Base-by-base conservation (phyloP, 1,139 yeast species). In the Scheffersomyces titani region DNA sequence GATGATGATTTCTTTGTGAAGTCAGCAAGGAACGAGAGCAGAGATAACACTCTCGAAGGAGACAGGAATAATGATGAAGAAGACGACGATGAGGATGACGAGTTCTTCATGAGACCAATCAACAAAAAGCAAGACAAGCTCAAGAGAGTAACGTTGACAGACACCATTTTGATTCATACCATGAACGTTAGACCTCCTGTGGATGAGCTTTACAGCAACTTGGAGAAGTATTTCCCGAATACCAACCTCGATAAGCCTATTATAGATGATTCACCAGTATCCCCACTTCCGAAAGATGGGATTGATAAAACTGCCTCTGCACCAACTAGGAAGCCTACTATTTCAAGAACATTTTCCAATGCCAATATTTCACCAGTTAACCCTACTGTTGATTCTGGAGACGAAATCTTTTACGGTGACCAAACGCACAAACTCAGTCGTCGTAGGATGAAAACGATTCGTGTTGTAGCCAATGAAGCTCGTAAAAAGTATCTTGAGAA, bases 401-500 rank as follows among this genome's bases (percentile, higher is more conserved):
- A 76, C 53, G 80, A 74, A 47, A 66, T 76, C 0, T 66, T 76
- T 22, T 74, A 75, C 55, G 73, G 74, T 0, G 81, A 76, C 7
- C 59, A 59, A 30, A 70, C 64, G 50, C 70, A 70, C 5, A 66
- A 69, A 19, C 67, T 77, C 50, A 67, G 73, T 47, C 71, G 79
- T 20, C 69, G 75, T 19, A 78, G 92, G 58, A 89, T 93, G 86
- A 92, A 92, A 72, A 89, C 97, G 16, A 92, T 96, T 58, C 81
- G 99, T 62, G 88, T 90, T 20, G 97, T 94, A 54, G 99, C 98
- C 0, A 85, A 89, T 62, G 99, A 96, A 70, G 98, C 98, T 0
- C 70, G 82, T 24, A 68, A 71, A 74, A 90, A 74, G 85, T 83
- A 73, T 80, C 86, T 61, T 30, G 77, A 66, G 49, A 68, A 68